A percentile compares a stretch with the other conserved stretches of the same genome.
Conservation (phyloP, 495 filamentous ascomycete genomes). For the Neurospora sp. region DNA sequence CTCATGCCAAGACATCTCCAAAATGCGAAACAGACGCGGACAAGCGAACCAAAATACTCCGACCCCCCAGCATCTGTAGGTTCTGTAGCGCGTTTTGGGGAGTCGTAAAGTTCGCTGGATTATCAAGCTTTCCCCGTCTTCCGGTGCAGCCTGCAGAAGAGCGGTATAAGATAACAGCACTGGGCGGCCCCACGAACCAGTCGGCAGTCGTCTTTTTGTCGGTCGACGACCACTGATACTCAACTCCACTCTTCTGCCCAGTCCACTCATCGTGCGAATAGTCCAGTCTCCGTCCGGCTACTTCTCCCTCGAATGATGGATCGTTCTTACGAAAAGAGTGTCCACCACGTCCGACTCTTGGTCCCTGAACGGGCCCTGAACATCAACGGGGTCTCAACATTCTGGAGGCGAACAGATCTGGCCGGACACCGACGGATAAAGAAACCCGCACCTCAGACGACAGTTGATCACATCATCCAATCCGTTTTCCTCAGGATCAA, state of each 20-base stretch:
- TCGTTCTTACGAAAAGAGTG: not conserved
- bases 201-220: not conserved
- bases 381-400: not conserved
- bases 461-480: not conserved
- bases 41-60: not conserved
- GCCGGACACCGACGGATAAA: not conserved
- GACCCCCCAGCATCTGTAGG: not conserved
- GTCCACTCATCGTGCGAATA: not conserved
- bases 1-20: not conserved
- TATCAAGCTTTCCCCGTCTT: not conserved
- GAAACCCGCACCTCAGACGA: not conserved
- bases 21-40: not conserved
- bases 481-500: not conserved
- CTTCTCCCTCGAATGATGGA: not conserved
- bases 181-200: not conserved
- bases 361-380: not conserved
- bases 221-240: not conserved
- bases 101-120: not conserved
- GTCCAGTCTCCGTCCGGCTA: not conserved
- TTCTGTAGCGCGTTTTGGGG: not conserved
- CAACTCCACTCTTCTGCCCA: not conserved
- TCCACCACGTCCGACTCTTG: not conserved
- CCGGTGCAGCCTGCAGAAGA: not conserved
- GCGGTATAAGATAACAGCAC: not conserved
- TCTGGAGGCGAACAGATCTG: not conserved